phyloP scores from a whole-genome alignment of 495 filamentous ascomycete genomes.

The Penicillium herquei region DNA sequence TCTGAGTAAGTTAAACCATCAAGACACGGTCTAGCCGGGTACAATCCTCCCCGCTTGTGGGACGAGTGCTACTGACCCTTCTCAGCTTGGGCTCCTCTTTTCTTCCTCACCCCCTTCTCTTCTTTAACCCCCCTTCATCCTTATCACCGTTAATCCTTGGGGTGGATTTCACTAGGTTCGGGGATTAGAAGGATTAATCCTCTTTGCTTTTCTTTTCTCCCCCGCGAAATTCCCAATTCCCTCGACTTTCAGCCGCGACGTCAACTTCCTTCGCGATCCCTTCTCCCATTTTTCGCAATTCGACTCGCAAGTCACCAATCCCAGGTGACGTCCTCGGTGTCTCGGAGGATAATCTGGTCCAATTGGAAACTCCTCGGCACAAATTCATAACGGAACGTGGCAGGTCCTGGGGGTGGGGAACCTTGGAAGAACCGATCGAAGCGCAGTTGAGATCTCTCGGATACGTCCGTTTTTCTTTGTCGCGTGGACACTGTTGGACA shows the following conservation, averaged over 20 bases:
- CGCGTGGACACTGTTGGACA: slow-evolving; percentile 8
- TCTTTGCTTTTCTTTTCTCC: too few species aligned
- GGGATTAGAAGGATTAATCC: too few species aligned
- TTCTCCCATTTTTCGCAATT: background rate
- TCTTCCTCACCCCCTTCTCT: slow-evolving; percentile 1
- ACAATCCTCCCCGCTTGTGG: slow-evolving; percentile 19
- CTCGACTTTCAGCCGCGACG: background rate
- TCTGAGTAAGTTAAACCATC: slow-evolving; percentile 1
- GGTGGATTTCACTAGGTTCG: too few species aligned
- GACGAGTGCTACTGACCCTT: slow-evolving; percentile 14
- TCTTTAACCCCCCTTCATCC: background rate
- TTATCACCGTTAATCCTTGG: background rate
- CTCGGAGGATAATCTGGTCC: slow-evolving; percentile 29
- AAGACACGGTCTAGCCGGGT: slow-evolving; percentile 7
- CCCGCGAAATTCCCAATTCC: background rate
- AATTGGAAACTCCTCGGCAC: slow-evolving; percentile 25
- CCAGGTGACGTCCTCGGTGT: slow-evolving; percentile 14
- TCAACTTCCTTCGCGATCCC: background rate
- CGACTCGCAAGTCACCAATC: background rate
- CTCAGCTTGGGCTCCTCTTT: background rate
- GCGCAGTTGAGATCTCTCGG: slow-evolving; percentile 7
- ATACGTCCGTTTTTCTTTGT: slow-evolving; percentile 11
- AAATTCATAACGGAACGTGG: slow-evolving; percentile 26
- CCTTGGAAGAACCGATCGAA: slow-evolving; percentile 13
- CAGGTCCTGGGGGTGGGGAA: slow-evolving; percentile 24